Evolutionary conservation across 2,329 filamentous ascomycete species (phyloP), one percentile per base, ranked within the genome.

Genomic region (Lecanicillium sp.): DNA sequence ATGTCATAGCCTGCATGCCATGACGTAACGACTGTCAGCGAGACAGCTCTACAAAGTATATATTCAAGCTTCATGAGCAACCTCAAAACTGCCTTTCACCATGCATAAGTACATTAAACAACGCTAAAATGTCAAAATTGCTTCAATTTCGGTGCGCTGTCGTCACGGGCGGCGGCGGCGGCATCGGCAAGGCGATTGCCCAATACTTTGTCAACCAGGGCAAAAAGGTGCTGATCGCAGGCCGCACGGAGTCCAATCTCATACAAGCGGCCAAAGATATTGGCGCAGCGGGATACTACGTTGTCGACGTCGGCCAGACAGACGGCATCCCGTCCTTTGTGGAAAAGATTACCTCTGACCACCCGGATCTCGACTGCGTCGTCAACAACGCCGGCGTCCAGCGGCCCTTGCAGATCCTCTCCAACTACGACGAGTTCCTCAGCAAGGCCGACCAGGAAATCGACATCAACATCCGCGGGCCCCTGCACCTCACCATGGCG

Each of bases 331-430:
- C 72, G 0, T 36, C 44, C 0, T 78, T 80, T 51, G 61, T 74
- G 45, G 49, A 67, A 35, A 66, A 65, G 14, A 56, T 81, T 35
- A 70, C 66, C 3, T 53, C 51, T 2, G 70, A 78, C 5, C 72
- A 81, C 54, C 75, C 59, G 1, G 60, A 61, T 1, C 58, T 81
- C 2, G 77, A 82, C 60, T 81, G 76, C 53, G 57, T 81, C 0
- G 64, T 81, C 57, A 81, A 81, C 62, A 81, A 82, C 47, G 77
- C 77, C 0, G 77, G 77, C 2, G 73, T 81, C 0, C 77, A 81
- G 57, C 62, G 75, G 2, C 78, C 75, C 0, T 66, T 82, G 1
- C 60, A 74, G 14, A 64, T 46, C n/a, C 35, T 77, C 1, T 23
- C 60, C 7, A 60, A 62, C 32, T 67, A 67, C 19, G 56, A 61